A percentile compares a stretch with the other conserved stretches of the same genome.
Conservation (phyloP, 192 early-diverging fungal genomes). For the Coemansia sp. region DNA sequence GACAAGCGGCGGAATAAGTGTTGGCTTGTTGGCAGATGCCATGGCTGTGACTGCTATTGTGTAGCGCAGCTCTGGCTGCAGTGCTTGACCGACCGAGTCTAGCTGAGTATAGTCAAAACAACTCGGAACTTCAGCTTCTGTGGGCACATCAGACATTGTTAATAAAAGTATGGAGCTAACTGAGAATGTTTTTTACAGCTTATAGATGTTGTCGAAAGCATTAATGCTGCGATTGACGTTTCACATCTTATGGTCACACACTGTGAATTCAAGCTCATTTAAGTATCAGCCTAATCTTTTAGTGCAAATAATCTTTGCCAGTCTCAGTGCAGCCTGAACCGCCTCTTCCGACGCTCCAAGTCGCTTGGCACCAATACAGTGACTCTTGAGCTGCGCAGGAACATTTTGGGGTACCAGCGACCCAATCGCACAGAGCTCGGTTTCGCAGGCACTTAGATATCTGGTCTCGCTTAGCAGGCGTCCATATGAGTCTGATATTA, state of each 20-base stretch:
- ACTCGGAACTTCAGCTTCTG: background rate
- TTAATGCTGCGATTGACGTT: no score
- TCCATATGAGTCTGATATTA: constrained; percentile 33
- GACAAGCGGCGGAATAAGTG: background rate
- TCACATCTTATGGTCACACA: no score
- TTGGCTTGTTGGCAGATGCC: constrained; percentile 12
- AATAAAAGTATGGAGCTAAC: background rate
- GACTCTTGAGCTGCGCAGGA: constrained; percentile 43
- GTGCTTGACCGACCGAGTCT: background rate
- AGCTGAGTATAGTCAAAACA: background rate
- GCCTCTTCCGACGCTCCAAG: constrained; percentile 32
- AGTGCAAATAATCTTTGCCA: constrained; percentile 27
- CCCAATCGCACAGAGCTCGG: constrained; percentile 33
- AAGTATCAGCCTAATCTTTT: background rate
- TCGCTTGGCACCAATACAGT: constrained; percentile 31
- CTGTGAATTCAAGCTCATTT: no score
- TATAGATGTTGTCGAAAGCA: no score
- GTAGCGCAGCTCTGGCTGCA: constrained; percentile 5
- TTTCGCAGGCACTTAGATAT: constrained; percentile 24
- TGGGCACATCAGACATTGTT: background rate
- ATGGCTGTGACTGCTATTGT: constrained; percentile 8
- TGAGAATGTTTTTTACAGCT: no score
- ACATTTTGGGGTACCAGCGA: constrained; percentile 36
- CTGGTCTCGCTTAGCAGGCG: constrained; percentile 24
- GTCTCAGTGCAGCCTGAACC: constrained; percentile 30